A percentile compares a stretch with the other conserved stretches of the same genome.
Conservation (phyloP, 208 protist species). For the Acanthamoeba castellanii region DNA sequence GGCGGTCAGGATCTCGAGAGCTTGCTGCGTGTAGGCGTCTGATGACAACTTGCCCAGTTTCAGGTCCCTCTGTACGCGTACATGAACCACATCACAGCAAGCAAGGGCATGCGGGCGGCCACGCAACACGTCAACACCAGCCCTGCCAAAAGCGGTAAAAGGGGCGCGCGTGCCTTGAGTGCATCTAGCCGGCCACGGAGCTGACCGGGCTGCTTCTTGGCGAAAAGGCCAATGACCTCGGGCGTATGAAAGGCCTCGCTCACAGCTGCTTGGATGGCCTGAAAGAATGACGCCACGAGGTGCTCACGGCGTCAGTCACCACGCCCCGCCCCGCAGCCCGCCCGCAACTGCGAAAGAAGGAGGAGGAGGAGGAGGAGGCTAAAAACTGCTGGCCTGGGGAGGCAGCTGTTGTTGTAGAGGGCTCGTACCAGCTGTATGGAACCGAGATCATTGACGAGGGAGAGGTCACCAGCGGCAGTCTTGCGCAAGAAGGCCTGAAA, state of each 20-base stretch:
- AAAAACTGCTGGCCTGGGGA: neutral
- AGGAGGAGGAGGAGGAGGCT: too few species aligned
- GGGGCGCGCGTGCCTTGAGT: slow-evolving; percentile 73
- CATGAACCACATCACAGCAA: neutral
- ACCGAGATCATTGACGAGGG: slow-evolving; percentile 87
- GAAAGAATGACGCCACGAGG: neutral
- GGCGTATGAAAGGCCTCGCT: slow-evolving; percentile 90
- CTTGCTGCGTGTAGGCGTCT: slow-evolving; percentile 73
- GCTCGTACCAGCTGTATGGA: slow-evolving; percentile 83
- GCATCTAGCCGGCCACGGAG: slow-evolving; percentile 80
- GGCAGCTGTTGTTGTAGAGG: too few species aligned
- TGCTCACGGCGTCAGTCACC: neutral
- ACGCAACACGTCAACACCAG: neutral
- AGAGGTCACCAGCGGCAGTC: slow-evolving; percentile 86
- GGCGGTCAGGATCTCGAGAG: slow-evolving; percentile 88
- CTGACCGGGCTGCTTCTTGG: slow-evolving; percentile 86
- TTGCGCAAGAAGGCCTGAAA: slow-evolving; percentile 87
- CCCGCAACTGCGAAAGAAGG: neutral
- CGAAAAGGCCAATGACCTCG: slow-evolving; percentile 91
- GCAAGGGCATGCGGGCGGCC: too few species aligned
- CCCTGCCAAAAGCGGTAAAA: neutral
- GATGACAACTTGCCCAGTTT: slow-evolving; percentile 86
- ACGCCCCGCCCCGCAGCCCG: neutral
- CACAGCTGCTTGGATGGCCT: slow-evolving; percentile 90
- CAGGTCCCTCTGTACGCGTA: slow-evolving; percentile 76